Conservation (phyloP, 129 eudicot species). For the Saposhnikovia divaricata region DNA sequence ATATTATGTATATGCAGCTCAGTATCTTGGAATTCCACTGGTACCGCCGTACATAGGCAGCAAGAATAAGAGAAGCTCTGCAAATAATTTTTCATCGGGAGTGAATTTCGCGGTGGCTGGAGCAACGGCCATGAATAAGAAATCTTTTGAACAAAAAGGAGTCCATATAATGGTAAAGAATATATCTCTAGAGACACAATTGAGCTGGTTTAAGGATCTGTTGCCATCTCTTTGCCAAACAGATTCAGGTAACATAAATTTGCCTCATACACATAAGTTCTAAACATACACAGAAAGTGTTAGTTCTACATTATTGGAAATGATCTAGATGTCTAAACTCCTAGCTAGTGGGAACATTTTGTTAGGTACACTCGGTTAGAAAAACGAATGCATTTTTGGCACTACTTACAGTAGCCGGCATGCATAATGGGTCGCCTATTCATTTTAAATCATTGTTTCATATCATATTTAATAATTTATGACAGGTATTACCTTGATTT, state of each 20-base stretch:
- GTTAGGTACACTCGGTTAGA: background rate
- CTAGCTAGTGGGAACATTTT: constrained; percentile 1
- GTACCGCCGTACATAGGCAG: constrained; percentile 9
- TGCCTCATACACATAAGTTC: background rate
- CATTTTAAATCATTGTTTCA: background rate
- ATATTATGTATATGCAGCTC: constrained; percentile 1
- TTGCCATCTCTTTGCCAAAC: constrained; percentile 3
- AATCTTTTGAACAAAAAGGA: constrained; percentile 8
- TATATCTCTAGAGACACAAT: background rate
- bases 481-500: background rate
- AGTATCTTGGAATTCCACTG: constrained; percentile 10
- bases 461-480: background rate
- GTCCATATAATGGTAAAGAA: constrained; percentile 2
- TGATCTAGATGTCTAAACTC: background rate
- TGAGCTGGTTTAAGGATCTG: constrained; percentile 11
- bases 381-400: background rate
- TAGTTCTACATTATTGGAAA: background rate
- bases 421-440: constrained; percentile 2
- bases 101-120: constrained; percentile 22
- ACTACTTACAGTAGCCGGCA: background rate
- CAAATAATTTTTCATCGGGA: background rate
- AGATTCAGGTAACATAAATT: constrained; percentile 10
- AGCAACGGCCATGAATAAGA: constrained; percentile 12
- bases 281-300: background rate
- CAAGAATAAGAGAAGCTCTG: background rate